Evolutionary conservation across 768 basidiomycete genomes (phyloP).

Genomic region (Xerocomellus dryophilus): DNA sequence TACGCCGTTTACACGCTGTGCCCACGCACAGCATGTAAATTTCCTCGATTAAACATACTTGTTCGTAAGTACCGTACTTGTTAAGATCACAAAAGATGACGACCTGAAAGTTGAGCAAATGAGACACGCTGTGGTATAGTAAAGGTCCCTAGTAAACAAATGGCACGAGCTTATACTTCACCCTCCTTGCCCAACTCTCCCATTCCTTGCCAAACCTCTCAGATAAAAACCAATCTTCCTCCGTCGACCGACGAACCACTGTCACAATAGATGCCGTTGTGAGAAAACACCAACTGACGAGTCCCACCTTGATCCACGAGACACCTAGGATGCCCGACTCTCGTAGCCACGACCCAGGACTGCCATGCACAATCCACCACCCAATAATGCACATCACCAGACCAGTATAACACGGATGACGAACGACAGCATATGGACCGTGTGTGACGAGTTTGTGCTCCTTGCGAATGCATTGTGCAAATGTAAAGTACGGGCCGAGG

Average conservation of each 20-base stretch:
- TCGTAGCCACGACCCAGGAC: constrained; percentile 1
- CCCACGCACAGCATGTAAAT: too few species aligned
- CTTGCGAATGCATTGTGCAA: constrained; percentile 16
- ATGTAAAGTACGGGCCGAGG: constrained; percentile 24
- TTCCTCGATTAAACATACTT: too few species aligned
- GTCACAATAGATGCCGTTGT: not conserved
- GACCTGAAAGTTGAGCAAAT: too few species aligned
- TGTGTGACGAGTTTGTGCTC: constrained; percentile 25
- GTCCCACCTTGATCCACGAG: not conserved
- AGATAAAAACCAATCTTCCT: constrained; percentile 21
- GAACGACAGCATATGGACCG: constrained; percentile 27
- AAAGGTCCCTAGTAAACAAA: not conserved
- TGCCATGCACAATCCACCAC: not conserved
- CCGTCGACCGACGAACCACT: constrained; percentile 16
- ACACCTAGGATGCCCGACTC: not conserved
- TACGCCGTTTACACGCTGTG: too few species aligned
- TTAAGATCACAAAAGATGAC: too few species aligned
- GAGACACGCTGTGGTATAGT: too few species aligned
- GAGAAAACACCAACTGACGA: not conserved
- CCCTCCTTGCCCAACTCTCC: constrained; percentile 17
- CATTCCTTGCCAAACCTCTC: constrained; percentile 20
- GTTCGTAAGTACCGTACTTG: too few species aligned
- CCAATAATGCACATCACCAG: not conserved
- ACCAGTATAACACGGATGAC: constrained; percentile 30
- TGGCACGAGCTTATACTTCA: constrained; percentile 9